A percentile compares a stretch with the other conserved stretches of the same genome.
These are phyloP conservation scores for Glycine tomentella DNA, from an alignment of 306 rosid genomes.

Conservation along the genomic window DNA sequence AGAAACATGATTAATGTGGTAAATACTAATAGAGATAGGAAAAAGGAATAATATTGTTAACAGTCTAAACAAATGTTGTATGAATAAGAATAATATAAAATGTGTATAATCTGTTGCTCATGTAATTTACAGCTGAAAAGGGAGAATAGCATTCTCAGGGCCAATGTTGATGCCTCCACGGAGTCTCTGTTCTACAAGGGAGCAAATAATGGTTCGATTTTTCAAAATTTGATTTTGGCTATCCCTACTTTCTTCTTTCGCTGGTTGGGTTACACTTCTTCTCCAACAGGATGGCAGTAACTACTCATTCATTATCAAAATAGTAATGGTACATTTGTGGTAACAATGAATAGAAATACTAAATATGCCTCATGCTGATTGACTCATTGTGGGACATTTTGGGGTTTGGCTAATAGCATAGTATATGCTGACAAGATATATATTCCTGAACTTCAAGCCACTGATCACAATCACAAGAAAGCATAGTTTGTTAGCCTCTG, in stretches of 20 bases:
- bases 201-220: slow-evolving; percentile 39
- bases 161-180: slow-evolving; percentile 50
- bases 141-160: slow-evolving; percentile 68
- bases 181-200: slow-evolving; percentile 39
- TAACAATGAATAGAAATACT: slow-evolving; percentile 20
- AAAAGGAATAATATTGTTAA: neutral
- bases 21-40: too few species aligned
- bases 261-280: slow-evolving; percentile 44
- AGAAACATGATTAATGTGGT: too few species aligned
- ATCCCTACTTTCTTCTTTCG: slow-evolving; percentile 28
- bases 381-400: neutral
- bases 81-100: neutral
- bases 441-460: too few species aligned
- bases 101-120: slow-evolving; percentile 7
- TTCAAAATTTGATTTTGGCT: slow-evolving; percentile 44
- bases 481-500: too few species aligned
- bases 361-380: neutral
- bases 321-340: neutral
- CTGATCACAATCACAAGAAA: too few species aligned
- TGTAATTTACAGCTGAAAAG: slow-evolving; percentile 62
- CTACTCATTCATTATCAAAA: slow-evolving; percentile 7
- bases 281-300: slow-evolving; percentile 20
- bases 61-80: neutral
- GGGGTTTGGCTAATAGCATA: neutral
- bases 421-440: too few species aligned